Conservation (phyloP, 164 flowering plant species). For the Sedum album region DNA sequence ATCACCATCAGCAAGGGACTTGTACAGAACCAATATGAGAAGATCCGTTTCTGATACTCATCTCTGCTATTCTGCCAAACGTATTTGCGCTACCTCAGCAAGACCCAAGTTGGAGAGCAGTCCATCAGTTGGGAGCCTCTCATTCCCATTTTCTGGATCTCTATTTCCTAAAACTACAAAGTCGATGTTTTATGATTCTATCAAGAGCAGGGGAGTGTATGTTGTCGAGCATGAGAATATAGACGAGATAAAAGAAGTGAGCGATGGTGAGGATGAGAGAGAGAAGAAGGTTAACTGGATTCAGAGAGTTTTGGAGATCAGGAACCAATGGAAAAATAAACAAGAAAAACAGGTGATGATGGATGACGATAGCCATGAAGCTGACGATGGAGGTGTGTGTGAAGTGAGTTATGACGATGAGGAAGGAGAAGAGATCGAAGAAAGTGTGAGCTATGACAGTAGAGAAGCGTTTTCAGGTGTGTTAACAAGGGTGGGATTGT, state of each 20-base stretch:
- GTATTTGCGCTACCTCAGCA: slow-evolving; percentile 28
- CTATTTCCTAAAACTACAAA: slow-evolving; percentile 29
- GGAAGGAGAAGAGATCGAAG: slow-evolving; percentile 23
- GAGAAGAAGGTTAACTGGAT: slow-evolving; percentile 59
- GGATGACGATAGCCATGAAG: slow-evolving; percentile 14
- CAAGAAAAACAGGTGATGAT: slow-evolving; percentile 21
- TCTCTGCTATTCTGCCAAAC: slow-evolving; percentile 24
- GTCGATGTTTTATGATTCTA: slow-evolving; percentile 38
- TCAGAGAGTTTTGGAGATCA: slow-evolving; percentile 46
- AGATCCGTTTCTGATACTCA: slow-evolving; percentile 64
- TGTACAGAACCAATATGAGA: slow-evolving; percentile 21
- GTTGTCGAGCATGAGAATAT: slow-evolving; percentile 23
- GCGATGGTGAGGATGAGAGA: background rate
- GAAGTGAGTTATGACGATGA: slow-evolving; percentile 15
- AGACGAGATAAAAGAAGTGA: slow-evolving; percentile 12
- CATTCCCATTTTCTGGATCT: slow-evolving; percentile 33
- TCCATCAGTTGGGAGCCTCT: slow-evolving; percentile 34
- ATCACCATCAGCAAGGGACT: slow-evolving; percentile 36
- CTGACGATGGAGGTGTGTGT: slow-evolving; percentile 10
- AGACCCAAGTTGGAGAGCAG: slow-evolving; percentile 38
- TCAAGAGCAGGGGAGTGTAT: slow-evolving; percentile 25
- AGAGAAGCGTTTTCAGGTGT: slow-evolving; percentile 27
- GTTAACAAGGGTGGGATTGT: slow-evolving; percentile 29
- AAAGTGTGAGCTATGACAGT: slow-evolving; percentile 10
- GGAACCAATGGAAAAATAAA: slow-evolving; percentile 35